These are phyloP conservation scores for Neopestalotiopsis clavispora DNA, from an alignment of 2,329 filamentous ascomycete genomes.

Conservation along the genomic window DNA sequence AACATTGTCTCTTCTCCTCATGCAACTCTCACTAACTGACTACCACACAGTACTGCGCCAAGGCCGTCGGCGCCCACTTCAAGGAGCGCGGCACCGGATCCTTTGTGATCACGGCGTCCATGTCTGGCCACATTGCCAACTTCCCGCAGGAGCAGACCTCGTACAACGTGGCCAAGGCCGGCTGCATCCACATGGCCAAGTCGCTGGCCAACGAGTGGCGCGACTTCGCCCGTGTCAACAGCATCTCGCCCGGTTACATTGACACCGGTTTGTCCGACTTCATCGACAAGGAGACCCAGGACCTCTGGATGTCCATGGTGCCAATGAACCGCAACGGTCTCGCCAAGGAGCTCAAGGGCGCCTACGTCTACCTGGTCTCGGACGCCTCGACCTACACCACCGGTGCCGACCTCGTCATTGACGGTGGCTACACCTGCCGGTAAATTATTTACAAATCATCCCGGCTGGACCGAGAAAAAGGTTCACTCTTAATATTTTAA, in stretches of 20 bases:
- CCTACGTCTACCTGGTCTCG: conserved; percentile 69
- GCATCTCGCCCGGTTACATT: conserved; percentile 67
- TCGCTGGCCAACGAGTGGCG: conserved; percentile 65
- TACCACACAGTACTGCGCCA: conserved; percentile 57
- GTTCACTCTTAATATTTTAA: too few relatives aligned
- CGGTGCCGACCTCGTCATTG: conserved; percentile 54
- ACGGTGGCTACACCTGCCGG: conserved; percentile 49
- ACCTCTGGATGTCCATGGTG: conserved; percentile 38
- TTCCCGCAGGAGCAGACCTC: conserved; percentile 67
- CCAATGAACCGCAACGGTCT: conserved; percentile 59
- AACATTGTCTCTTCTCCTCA: neutral
- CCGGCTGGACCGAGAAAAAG: too few relatives aligned
- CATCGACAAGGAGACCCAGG: conserved; percentile 38
- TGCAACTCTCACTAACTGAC: neutral
- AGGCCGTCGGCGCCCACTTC: conserved; percentile 63
- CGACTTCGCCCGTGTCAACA: conserved; percentile 65
- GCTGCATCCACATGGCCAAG: conserved; percentile 46
- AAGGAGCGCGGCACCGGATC: conserved; percentile 63
- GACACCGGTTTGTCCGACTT: conserved; percentile 46
- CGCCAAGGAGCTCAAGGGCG: conserved; percentile 71
- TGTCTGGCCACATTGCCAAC: conserved; percentile 71
- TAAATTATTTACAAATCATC: conserved; percentile 23
- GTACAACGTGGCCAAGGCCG: conserved; percentile 65
- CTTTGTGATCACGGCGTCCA: conserved; percentile 69
- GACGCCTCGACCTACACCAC: conserved; percentile 71